phyloP scores from a whole-genome alignment of 192 early-diverging fungal species.

The Rhizoclosmatium sp. region DNA sequence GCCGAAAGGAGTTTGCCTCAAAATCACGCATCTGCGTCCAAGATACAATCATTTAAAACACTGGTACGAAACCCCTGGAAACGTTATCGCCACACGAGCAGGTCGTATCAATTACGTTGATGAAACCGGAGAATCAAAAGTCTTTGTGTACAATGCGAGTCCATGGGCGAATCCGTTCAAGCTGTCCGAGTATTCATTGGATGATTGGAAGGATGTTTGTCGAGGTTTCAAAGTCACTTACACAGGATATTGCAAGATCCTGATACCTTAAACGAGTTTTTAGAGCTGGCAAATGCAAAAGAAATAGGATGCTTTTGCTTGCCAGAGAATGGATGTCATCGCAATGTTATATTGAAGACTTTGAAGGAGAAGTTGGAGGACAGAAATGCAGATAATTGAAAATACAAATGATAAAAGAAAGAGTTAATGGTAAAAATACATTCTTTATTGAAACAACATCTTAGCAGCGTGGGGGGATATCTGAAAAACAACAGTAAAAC shows the following conservation, averaged over 20 bases:
- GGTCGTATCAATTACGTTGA: neutral
- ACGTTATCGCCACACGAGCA: neutral
- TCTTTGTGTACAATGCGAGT: neutral
- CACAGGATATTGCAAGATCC: neutral
- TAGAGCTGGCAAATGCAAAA: neutral
- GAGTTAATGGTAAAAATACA: too few species aligned
- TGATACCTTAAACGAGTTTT: neutral
- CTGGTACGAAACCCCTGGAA: neutral
- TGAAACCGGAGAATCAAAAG: neutral
- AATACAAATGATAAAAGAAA: too few species aligned
- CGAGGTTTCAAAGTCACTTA: neutral
- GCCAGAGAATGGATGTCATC: neutral
- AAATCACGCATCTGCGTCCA: neutral
- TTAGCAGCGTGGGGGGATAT: neutral
- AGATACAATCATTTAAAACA: neutral
- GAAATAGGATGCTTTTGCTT: slow-evolving; percentile 8
- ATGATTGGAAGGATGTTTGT: neutral
- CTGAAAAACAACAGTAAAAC: neutral
- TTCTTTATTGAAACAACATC: too few species aligned
- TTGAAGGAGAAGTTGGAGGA: neutral
- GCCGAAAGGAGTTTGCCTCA: slow-evolving; percentile 1
- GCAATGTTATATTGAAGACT: neutral
- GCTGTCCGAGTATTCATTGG: neutral
- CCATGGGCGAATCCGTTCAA: slow-evolving; percentile 18
- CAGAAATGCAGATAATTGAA: too few species aligned